Evolutionary conservation across 768 basidiomycete genomes (phyloP), one percentile per base, ranked within the genome.

Genomic region (Podaxis sp.): DNA sequence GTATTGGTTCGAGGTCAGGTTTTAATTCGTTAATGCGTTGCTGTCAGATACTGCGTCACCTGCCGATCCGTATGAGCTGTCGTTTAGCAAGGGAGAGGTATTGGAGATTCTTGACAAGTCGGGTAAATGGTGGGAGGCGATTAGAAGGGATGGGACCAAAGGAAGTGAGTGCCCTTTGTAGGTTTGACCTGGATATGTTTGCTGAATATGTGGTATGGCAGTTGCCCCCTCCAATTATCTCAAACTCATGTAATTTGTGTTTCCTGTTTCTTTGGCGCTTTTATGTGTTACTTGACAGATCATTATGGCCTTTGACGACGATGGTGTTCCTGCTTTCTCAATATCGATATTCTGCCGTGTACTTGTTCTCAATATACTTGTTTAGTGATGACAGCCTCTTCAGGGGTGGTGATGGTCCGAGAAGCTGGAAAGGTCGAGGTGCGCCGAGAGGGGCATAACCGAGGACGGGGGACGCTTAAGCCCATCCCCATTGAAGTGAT

Each of bases 41-140:
- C 19, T 24, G 19, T 30, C 73, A 95, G 93, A 95, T 75, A 81
- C 77, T 19, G 92, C 87, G 2, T 88, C 85, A 2, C 73, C 84
- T 0, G 86, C 89, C 39, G 95, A 97, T 70, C 88, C 93, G 1
- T 90, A 88, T 69, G 96, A 98, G 73, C 83, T 97, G 7, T 85
- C 87, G 22, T 96, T 98, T 74, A 71, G 77, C 52, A 94, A 95
- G 74, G 93, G 92, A 26, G 96, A 97, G 68, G 78, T 89, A 3
- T 78, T 98, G 61, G 87, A 92, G 58, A 86, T 98, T 51, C 70
- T 90, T 49, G 93, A 96, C 71, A 87, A 87, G 59, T 65, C 71
- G 4, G 90, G 89, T 22, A 91, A 92, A 71, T 93, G 93, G 93
- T 95, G 92, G 92, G 88, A 89, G 68, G 90, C 87, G 17, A 84